These are phyloP conservation scores for Heterobasidion parviporum DNA, from an alignment of 1,284 basidiomycete genomes.

Conservation along the genomic window DNA sequence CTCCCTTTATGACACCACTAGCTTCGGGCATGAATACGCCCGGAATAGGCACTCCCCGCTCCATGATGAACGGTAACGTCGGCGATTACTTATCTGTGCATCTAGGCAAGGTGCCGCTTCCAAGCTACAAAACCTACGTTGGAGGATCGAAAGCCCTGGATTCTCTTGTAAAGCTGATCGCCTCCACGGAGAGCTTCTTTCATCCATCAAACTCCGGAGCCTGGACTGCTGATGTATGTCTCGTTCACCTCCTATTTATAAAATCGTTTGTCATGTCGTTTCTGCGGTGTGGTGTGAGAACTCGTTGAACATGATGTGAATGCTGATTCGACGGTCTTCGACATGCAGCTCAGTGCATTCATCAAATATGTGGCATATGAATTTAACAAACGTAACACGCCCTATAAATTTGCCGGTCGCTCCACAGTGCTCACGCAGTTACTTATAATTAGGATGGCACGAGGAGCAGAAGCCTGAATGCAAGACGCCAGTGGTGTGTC, in stretches of 20 bases:
- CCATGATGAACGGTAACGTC: conserved; percentile 24
- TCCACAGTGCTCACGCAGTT: no score
- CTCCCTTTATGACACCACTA: conserved; percentile 57
- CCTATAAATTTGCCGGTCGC: no score
- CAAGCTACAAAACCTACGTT: conserved; percentile 52
- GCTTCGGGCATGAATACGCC: conserved; percentile 56
- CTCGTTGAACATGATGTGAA: background rate
- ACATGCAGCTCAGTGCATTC: conserved; percentile 63
- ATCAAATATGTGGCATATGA: conserved; percentile 83
- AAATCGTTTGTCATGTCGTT: background rate
- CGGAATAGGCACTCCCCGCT: conserved; percentile 21
- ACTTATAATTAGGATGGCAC: conserved; percentile 51
- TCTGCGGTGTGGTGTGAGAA: conserved; percentile 7
- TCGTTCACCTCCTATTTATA: background rate
- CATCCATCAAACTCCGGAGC: conserved; percentile 72
- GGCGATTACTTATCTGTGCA: conserved; percentile 59
- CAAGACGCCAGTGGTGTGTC: conserved; percentile 63
- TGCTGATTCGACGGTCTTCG: conserved; percentile 4
- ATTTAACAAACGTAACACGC: conserved; percentile 67
- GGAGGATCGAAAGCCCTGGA: conserved; percentile 85
- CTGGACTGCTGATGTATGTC: conserved; percentile 61
- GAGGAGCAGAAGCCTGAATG: conserved; percentile 77
- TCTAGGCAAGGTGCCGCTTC: conserved; percentile 30
- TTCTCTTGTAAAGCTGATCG: conserved; percentile 76
- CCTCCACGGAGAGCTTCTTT: conserved; percentile 86